These are phyloP conservation scores for Cynara cardunculus DNA, from an alignment of 129 eudicot genomes.

Conservation along the genomic window DNA sequence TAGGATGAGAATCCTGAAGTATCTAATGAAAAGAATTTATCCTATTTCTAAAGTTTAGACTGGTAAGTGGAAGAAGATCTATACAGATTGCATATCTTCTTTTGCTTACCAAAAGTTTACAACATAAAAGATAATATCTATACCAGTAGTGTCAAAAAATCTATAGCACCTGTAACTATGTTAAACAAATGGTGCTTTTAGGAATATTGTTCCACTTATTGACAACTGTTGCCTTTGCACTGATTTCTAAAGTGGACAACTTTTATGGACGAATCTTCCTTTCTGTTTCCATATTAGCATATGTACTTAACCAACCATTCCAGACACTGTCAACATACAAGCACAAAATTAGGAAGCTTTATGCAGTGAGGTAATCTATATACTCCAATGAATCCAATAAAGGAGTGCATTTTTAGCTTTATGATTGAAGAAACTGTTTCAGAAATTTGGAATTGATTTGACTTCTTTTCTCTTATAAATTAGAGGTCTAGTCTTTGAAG, in stretches of 20 bases:
- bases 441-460: not conserved
- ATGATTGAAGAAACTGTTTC: not conserved
- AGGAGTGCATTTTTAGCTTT: not conserved
- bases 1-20: not conserved
- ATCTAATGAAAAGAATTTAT: not conserved
- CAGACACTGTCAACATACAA: conserved; percentile 54
- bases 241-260: conserved; percentile 21
- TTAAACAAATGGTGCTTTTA: conserved; percentile 13
- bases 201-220: conserved; percentile 35
- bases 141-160: conserved; percentile 12
- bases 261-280: conserved; percentile 25
- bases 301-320: conserved; percentile 64
- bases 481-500: not conserved
- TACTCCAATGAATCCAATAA: not conserved
- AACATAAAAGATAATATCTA: conserved; percentile 18
- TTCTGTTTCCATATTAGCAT: conserved; percentile 29
- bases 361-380: conserved; percentile 5
- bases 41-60: not conserved
- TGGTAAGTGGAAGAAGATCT: not conserved
- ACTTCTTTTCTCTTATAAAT: not conserved
- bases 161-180: conserved; percentile 8
- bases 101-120: conserved; percentile 13
- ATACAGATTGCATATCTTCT: conserved; percentile 26
- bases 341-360: conserved; percentile 4
- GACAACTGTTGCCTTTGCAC: conserved; percentile 8